These are phyloP conservation scores for Viola odorata DNA, from an alignment of 345 rosid species.

Conservation along the genomic window DNA sequence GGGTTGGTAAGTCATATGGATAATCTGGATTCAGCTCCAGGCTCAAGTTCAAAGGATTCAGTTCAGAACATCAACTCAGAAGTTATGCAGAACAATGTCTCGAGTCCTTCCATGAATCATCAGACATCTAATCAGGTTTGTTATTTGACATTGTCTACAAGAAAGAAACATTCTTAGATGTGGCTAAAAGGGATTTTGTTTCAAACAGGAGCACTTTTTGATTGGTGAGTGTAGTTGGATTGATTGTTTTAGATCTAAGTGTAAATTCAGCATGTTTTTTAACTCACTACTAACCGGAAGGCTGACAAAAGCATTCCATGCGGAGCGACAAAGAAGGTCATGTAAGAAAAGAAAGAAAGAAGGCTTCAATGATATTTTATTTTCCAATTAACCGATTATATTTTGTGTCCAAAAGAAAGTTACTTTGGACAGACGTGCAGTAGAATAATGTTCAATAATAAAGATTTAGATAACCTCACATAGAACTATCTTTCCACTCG, in stretches of 20 bases:
- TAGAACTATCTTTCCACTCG: not conserved
- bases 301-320: not conserved
- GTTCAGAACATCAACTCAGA: conserved; percentile 30
- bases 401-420: not conserved
- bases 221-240: not conserved
- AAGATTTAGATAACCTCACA: not conserved
- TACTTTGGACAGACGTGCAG: not conserved
- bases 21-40: conserved; percentile 33
- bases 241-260: no score
- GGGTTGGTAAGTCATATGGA: conserved; percentile 31
- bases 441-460: not conserved
- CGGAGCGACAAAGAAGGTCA: not conserved
- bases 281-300: not conserved
- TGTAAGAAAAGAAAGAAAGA: not conserved
- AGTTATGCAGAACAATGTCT: conserved; percentile 26
- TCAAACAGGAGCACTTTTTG: not conserved
- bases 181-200: conserved; percentile 5
- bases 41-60: conserved; percentile 38
- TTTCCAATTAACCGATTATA: no score
- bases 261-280: not conserved
- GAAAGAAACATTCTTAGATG: not conserved
- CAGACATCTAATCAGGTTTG: conserved; percentile 41
- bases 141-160: conserved; percentile 9
- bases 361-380: no score
- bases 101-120: conserved; percentile 24